Evolutionary conservation across 805 yeast genomes (phyloP).

Genomic region (Komagataella mondaviorum): DNA sequence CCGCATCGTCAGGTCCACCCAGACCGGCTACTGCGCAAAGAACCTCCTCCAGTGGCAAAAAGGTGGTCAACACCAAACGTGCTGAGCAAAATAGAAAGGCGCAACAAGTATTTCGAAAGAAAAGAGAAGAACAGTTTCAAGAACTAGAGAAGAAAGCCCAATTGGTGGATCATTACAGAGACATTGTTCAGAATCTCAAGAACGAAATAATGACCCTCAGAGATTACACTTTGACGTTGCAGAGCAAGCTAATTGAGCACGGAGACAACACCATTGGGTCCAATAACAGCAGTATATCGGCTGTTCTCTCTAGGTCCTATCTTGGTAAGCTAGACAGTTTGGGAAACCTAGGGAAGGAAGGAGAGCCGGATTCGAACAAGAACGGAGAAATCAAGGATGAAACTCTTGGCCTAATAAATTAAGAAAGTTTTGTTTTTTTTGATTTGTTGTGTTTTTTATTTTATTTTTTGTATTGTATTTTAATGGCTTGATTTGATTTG

Average conservation of each 20-base stretch:
- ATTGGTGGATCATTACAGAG: constrained; percentile 47
- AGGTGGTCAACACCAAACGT: constrained; percentile 54
- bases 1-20: background rate
- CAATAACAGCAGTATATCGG: background rate
- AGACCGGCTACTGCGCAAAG: background rate
- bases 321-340: background rate
- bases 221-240: constrained; percentile 59
- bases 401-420: background rate
- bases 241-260: constrained; percentile 45
- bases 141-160: constrained; percentile 63
- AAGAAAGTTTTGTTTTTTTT: background rate
- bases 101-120: constrained; percentile 79
- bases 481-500: background rate
- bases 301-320: background rate
- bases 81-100: constrained; percentile 90
- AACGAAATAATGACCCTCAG: constrained; percentile 61
- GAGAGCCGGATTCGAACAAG: background rate
- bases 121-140: constrained; percentile 71
- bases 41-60: constrained; percentile 1
- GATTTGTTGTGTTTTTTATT: background rate
- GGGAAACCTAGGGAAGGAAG: background rate
- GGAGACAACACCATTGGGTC: background rate
- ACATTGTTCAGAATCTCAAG: constrained; percentile 51
- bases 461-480: background rate
- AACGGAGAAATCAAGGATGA: background rate